phyloP scores from a whole-genome alignment of 2,329 filamentous ascomycete species.

The Chrysosporium queenslandicum region DNA sequence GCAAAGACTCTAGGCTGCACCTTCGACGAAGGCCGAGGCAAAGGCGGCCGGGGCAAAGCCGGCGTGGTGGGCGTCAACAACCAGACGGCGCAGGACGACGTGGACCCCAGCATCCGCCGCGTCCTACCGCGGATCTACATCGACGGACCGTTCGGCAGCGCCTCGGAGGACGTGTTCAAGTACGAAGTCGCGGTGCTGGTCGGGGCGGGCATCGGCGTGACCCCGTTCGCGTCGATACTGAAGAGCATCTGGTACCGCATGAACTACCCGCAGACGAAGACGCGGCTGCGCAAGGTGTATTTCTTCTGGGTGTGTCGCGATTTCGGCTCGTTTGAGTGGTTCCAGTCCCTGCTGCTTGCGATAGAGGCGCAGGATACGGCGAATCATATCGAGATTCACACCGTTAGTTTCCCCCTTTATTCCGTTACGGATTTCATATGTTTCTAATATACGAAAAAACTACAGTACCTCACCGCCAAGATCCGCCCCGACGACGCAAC shows the following conservation, averaged over 20 bases:
- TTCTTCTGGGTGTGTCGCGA: constrained; percentile 90
- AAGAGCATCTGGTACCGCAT: constrained; percentile 92
- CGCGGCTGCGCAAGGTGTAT: constrained; percentile 72
- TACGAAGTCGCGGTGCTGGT: constrained; percentile 44
- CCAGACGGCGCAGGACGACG: constrained; percentile 42
- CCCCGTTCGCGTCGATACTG: constrained; percentile 44
- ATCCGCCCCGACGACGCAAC: constrained; percentile 78
- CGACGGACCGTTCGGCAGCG: constrained; percentile 75
- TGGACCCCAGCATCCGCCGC: constrained; percentile 60
- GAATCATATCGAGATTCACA: constrained; percentile 74
- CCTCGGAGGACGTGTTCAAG: constrained; percentile 73
- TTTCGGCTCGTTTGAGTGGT: constrained; percentile 84
- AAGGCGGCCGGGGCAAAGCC: constrained; percentile 38
- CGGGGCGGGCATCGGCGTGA: constrained; percentile 44
- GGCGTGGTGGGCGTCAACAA: constrained; percentile 60
- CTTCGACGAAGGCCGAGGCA: constrained; percentile 40
- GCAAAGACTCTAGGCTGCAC: constrained; percentile 66
- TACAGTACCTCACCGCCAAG: constrained; percentile 67
- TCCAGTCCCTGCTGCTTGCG: constrained; percentile 68
- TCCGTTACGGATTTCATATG: too few relatives aligned
- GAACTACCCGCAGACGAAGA: constrained; percentile 70
- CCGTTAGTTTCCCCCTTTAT: constrained; percentile 15
- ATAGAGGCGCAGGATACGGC: constrained; percentile 80
- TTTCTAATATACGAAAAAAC: neutral
- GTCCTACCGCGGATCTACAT: constrained; percentile 72